phyloP scores from a whole-genome alignment of 1,284 basidiomycete species.

The Trametes versicolor region DNA sequence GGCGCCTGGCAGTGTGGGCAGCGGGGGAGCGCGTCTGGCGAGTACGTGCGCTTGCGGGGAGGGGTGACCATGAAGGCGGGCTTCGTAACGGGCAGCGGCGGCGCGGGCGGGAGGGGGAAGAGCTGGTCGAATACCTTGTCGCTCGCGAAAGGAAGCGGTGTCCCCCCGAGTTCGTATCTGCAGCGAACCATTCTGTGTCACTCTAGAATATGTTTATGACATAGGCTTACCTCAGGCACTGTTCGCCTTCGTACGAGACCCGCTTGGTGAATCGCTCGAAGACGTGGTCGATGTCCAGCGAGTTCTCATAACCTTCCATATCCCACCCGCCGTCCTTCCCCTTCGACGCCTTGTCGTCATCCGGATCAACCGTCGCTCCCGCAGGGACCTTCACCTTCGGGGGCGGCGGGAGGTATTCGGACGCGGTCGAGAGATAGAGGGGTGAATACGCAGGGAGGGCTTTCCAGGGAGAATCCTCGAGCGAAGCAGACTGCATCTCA shows the following conservation, averaged over 20 bases:
- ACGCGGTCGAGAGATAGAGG: constrained; percentile 74
- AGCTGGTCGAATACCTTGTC: constrained; percentile 73
- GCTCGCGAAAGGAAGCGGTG: constrained; percentile 77
- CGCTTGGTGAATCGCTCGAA: constrained; percentile 84
- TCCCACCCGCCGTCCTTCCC: constrained; percentile 59
- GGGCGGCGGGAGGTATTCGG: constrained; percentile 72
- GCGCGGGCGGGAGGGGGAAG: constrained; percentile 65
- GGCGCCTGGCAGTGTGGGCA: constrained; percentile 69
- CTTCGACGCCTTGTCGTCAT: constrained; percentile 52
- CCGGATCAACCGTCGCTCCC: constrained; percentile 53
- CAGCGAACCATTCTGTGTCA: neutral
- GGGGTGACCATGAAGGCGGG: constrained; percentile 64
- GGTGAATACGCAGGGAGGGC: constrained; percentile 71
- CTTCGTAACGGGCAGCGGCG: constrained; percentile 62
- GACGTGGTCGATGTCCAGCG: constrained; percentile 75
- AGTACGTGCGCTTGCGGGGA: constrained; percentile 58
- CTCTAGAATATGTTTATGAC: neutral
- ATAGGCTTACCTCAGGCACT: constrained; percentile 74
- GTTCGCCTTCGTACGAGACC: constrained; percentile 71
- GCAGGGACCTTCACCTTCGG: constrained; percentile 58
- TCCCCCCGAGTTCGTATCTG: constrained; percentile 82
- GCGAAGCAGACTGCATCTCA: constrained; percentile 63
- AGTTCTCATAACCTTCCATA: constrained; percentile 81
- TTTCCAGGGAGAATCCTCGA: constrained; percentile 72
- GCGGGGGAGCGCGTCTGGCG: constrained; percentile 55